Conservation (phyloP, 164 flowering plant species). For the Amborella trichopoda region DNA sequence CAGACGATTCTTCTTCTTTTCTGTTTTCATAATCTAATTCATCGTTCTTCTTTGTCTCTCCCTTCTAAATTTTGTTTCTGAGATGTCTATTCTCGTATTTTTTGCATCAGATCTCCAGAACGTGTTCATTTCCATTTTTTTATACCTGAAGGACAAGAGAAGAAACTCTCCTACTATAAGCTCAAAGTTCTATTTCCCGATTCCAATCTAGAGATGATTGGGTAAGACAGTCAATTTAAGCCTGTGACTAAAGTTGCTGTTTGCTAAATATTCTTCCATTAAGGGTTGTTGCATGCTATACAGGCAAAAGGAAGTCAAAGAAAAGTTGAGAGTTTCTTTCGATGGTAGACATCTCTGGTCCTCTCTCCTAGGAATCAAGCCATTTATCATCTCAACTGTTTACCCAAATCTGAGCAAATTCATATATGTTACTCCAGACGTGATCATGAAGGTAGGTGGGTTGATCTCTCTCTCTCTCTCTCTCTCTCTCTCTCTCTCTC, state of each 20-base stretch:
- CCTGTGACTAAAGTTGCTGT: not conserved
- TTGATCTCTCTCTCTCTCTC: slow-evolving; percentile 1
- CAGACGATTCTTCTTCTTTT: too few species aligned
- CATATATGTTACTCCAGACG: slow-evolving; percentile 20
- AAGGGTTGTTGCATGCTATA: not conserved
- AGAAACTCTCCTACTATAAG: slow-evolving; percentile 21
- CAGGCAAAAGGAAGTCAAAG: slow-evolving; percentile 23
- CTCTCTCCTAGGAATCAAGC: slow-evolving; percentile 16
- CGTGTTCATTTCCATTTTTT: slow-evolving; percentile 25
- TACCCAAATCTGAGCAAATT: slow-evolving; percentile 14
- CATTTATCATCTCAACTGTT: slow-evolving; percentile 20
- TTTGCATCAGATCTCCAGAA: slow-evolving; percentile 18
- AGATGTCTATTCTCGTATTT: too few species aligned
- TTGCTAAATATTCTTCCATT: not conserved
- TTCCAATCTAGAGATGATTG: slow-evolving; percentile 24
- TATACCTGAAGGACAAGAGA: slow-evolving; percentile 17
- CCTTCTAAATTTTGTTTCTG: not conserved
- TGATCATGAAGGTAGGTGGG: slow-evolving; percentile 20
- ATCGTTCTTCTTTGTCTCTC: not conserved
- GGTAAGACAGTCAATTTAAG: slow-evolving; percentile 13
- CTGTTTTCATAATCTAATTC: too few species aligned
- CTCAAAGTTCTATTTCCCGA: slow-evolving; percentile 29
- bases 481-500: not conserved
- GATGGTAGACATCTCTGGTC: slow-evolving; percentile 2
- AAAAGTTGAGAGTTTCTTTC: slow-evolving; percentile 9